These are phyloP conservation scores for Sordariomycetes sp. DNA, from an alignment of 2,329 filamentous ascomycete genomes.

Conservation along the genomic window DNA sequence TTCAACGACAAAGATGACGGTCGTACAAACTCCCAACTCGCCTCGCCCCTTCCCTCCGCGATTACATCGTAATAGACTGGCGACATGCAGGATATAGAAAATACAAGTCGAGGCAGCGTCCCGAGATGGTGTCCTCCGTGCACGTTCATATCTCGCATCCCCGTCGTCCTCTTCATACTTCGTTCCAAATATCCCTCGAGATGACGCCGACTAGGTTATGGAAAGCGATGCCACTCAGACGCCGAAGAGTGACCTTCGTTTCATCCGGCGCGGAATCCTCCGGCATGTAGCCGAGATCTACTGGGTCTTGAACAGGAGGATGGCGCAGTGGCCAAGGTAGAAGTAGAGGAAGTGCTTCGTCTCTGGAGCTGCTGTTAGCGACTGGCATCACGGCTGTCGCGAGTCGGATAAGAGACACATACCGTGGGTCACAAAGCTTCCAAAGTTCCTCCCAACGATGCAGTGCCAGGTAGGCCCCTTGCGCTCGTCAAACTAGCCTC, in stretches of 20 bases:
- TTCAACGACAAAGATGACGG: neutral
- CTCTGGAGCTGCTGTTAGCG: slow-evolving; percentile 40
- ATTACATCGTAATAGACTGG: neutral
- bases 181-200: neutral
- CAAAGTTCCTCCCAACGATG: slow-evolving; percentile 97
- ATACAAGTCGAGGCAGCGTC: neutral
- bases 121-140: neutral
- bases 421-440: slow-evolving; percentile 98
- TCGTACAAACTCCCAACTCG: neutral
- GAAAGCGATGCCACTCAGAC: neutral
- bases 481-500: slow-evolving; percentile 78
- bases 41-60: neutral
- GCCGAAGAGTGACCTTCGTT: neutral
- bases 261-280: neutral
- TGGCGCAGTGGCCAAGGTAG: slow-evolving; percentile 96
- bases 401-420: slow-evolving; percentile 19
- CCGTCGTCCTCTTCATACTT: neutral
- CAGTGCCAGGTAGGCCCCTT: slow-evolving; percentile 99
- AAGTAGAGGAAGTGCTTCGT: slow-evolving; percentile 99
- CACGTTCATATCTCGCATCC: neutral
- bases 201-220: neutral
- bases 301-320: slow-evolving; percentile 98
- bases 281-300: slow-evolving; percentile 27
- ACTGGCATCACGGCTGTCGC: neutral
- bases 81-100: neutral